These are phyloP conservation scores for Paraleonurus japonicus DNA, from an alignment of 257 asterid species.

Conservation along the genomic window DNA sequence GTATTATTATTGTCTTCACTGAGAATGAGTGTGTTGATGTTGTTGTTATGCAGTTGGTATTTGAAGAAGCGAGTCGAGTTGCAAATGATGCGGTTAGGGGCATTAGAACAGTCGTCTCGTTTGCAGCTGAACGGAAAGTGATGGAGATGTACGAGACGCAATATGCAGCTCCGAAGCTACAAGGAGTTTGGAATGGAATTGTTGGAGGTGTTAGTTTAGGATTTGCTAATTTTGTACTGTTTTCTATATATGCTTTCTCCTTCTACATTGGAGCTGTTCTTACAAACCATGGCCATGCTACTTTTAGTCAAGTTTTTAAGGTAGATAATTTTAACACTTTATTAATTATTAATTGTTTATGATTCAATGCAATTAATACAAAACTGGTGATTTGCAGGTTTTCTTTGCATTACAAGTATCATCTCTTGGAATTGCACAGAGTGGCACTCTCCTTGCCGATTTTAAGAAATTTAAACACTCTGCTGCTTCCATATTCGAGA, in stretches of 20 bases:
- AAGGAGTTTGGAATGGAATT: slow-evolving; percentile 27
- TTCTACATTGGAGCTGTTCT: slow-evolving; percentile 35
- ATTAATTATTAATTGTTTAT: neutral
- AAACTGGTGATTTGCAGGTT: slow-evolving; percentile 27
- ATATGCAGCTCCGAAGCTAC: slow-evolving; percentile 17
- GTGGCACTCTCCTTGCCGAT: slow-evolving; percentile 29
- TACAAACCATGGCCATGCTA: slow-evolving; percentile 24
- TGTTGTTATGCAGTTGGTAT: slow-evolving; percentile 23
- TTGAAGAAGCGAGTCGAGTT: slow-evolving; percentile 35
- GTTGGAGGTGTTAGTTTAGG: slow-evolving; percentile 38
- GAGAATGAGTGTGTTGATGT: neutral
- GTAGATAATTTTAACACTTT: neutral
- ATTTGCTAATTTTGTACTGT: slow-evolving; percentile 29
- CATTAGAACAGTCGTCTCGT: slow-evolving; percentile 28
- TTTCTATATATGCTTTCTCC: slow-evolving; percentile 26
- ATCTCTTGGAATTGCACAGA: slow-evolving; percentile 36
- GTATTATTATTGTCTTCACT: neutral
- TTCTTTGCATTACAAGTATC: slow-evolving; percentile 45
- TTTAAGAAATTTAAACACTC: slow-evolving; percentile 34
- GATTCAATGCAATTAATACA: neutral
- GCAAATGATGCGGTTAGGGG: slow-evolving; percentile 36
- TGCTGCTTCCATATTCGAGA: slow-evolving; percentile 36
- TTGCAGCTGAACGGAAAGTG: slow-evolving; percentile 28
- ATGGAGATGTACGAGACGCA: slow-evolving; percentile 28
- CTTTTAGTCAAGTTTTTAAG: slow-evolving; percentile 32